Evolutionary conservation across 805 yeast genomes (phyloP).

Genomic region (Candida anglica): DNA sequence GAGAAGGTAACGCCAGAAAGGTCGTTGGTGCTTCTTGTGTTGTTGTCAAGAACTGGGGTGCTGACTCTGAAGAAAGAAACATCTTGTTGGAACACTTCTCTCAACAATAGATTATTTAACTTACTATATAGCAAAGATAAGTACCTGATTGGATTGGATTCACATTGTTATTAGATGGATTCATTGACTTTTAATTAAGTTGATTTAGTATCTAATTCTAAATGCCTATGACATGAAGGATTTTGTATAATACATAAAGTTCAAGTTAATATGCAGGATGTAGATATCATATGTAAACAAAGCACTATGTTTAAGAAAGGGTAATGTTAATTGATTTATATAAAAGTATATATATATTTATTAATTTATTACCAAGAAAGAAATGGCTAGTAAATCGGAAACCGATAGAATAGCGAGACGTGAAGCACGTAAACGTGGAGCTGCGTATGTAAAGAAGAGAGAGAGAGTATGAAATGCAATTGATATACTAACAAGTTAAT

Average conservation of each 20-base stretch:
- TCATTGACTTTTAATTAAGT: background rate
- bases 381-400: too few species aligned
- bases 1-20: constrained; percentile 99
- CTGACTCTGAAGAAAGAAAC: constrained; percentile 95
- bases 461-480: too few species aligned
- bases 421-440: constrained; percentile 35
- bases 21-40: constrained; percentile 99
- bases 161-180: background rate
- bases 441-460: constrained; percentile 37
- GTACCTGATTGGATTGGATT: background rate
- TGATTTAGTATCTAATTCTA: too few species aligned
- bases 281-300: too few species aligned
- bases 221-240: too few species aligned
- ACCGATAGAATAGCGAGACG: constrained; percentile 12
- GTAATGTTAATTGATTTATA: too few species aligned
- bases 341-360: too few species aligned
- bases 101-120: constrained; percentile 57
- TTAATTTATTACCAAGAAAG: too few species aligned
- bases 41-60: constrained; percentile 99
- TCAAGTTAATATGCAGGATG: too few species aligned
- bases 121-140: background rate
- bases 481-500: too few species aligned
- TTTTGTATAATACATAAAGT: constrained; percentile 3
- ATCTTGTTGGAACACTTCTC: constrained; percentile 94
- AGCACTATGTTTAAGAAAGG: too few species aligned